phyloP scores from a whole-genome alignment of 2,329 filamentous ascomycete species.

The Aspergillus carbonarius region DNA sequence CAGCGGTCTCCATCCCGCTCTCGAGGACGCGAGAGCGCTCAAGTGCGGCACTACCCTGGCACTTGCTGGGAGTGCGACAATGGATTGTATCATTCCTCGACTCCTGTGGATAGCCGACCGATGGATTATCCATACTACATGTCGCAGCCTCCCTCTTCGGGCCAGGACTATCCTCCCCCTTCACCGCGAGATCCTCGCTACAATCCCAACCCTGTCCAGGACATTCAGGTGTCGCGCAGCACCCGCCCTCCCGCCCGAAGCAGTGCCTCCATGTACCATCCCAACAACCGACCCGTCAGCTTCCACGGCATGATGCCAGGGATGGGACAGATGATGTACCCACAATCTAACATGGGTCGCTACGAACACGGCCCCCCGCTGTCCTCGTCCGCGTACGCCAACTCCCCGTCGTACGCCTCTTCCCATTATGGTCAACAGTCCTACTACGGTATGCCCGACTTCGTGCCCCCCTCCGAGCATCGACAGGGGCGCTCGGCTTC shows the following conservation, averaged over 20 bases:
- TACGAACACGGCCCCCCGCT: conserved; percentile 40
- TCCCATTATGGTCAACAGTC: conserved; percentile 32
- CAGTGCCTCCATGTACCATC: conserved; percentile 37
- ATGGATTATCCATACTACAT: conserved; percentile 36
- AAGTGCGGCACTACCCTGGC: conserved; percentile 31
- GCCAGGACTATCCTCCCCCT: conserved; percentile 33
- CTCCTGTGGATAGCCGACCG: conserved; percentile 31
- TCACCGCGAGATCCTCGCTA: conserved; percentile 31
- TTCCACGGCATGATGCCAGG: conserved; percentile 39
- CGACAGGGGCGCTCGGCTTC: conserved; percentile 36
- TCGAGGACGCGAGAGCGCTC: conserved; percentile 33
- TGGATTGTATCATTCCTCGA: conserved; percentile 34
- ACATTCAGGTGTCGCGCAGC: conserved; percentile 32
- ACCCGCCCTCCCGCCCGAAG: conserved; percentile 29
- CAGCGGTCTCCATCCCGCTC: conserved; percentile 36
- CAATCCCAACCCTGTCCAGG: conserved; percentile 28
- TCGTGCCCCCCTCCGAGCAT: conserved; percentile 27
- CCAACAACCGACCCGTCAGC: conserved; percentile 38
- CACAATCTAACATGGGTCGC: conserved; percentile 27
- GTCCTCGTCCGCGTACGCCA: conserved; percentile 38
- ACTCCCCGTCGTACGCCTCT: conserved; percentile 31
- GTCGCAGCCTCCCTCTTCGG: conserved; percentile 22
- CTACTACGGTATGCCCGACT: conserved; percentile 30
- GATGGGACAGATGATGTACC: conserved; percentile 30
- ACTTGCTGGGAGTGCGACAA: conserved; percentile 39